Base-by-base conservation (phyloP, 352 stramenopile genomes). In the Phytophthora rubi region DNA sequence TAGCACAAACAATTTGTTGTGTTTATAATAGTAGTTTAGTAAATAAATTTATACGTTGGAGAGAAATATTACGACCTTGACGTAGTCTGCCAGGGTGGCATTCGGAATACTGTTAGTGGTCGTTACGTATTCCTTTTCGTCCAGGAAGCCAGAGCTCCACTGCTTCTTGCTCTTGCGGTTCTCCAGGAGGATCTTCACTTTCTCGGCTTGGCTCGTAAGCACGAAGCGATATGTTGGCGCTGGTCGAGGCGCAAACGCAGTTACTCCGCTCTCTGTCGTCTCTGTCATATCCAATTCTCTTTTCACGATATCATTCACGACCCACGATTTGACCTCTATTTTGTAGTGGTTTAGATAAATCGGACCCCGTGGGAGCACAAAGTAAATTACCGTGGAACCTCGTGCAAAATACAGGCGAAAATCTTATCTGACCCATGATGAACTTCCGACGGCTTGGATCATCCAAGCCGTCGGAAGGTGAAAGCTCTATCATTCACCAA, bases 121-220 rank as follows among this genome's bases (percentile, higher is more conserved):
- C 4, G 42, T 48, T 16, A 48, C 42, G 16, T 48, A 48, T 23
- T 48, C 42, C 42, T 48, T 48, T 16, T 48, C 42, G 42, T 23
- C 42, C 42, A 48, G 42, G 42, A 48, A 48, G 42, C 42, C 42
- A 18, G 42, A 21, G 42, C 42, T 48, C 42, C 42, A 48, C 6
- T 48, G 42, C 16, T 48, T 48, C 42, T 48, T 48, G 42, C 42
- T 48, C 6, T 48, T 48, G 15, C 42, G 42, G 42, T 48, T 16
- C 42, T 48, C 42, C 16, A 48, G 42, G 16, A 48, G 42, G 42
- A 48, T 48, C 42, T 48, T 48, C 42, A 48, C 42, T 16, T 48
- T 48, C 42, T 48, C 42, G 42, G 42, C 42, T 8, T 48, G 42
- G 42, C 42, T 48, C 42, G 42, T 48, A 8, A 48, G 15, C 42